phyloP scores from a whole-genome alignment of 345 rosid genomes.

The Gossypium thurberi region DNA sequence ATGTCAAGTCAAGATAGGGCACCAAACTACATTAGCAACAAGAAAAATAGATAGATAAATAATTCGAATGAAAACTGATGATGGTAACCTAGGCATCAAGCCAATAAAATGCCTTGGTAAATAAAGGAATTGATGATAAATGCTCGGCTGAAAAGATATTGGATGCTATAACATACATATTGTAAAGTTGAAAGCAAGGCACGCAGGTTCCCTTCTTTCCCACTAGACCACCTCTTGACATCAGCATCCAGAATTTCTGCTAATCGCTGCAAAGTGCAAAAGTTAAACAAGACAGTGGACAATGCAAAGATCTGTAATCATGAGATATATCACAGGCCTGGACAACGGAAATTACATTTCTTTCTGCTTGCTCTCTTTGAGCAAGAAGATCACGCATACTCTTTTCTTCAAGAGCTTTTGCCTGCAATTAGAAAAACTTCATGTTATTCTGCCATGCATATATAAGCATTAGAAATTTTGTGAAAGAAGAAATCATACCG shows the following conservation, averaged over 20 bases:
- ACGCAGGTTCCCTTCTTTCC: constrained; percentile 92
- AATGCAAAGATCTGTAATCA: not conserved
- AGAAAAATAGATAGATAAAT: not conserved
- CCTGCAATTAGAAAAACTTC: constrained; percentile 41
- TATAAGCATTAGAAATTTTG: not conserved
- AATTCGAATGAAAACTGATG: not conserved
- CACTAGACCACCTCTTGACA: constrained; percentile 89
- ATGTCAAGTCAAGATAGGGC: not conserved
- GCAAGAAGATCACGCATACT: constrained; percentile 85
- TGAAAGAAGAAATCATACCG: constrained; percentile 33
- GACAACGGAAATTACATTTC: constrained; percentile 45
- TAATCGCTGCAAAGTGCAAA: constrained; percentile 53
- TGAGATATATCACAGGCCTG: not conserved
- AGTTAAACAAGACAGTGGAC: constrained; percentile 11
- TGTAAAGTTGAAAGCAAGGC: constrained; percentile 96
- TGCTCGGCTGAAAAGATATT: not conserved
- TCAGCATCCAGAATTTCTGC: constrained; percentile 89
- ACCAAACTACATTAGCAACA: not conserved
- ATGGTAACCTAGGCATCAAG: not conserved
- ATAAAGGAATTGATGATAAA: not conserved
- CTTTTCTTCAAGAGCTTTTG: constrained; percentile 93
- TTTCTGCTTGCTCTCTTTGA: constrained; percentile 88
- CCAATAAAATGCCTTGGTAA: not conserved
- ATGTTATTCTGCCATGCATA: not conserved
- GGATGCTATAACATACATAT: constrained; percentile 49